Evolutionary conservation across 2,329 filamentous ascomycete genomes (phyloP).

Genomic region (Gaeumannomyces tritici): DNA sequence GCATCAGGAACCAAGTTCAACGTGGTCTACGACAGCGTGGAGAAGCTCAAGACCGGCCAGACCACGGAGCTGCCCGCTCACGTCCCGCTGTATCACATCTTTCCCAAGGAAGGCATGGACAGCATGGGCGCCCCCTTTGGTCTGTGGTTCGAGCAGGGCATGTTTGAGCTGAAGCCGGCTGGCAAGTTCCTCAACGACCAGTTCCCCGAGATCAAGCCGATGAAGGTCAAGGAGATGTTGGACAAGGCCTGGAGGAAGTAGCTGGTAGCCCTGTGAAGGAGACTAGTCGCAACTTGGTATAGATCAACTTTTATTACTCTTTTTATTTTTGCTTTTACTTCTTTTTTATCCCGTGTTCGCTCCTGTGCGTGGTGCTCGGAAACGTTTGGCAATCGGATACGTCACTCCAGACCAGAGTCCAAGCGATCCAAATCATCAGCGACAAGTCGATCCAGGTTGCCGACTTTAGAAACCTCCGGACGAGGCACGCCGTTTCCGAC

Average conservation of each 20-base stretch:
- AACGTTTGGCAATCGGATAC: too few species aligned
- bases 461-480: too few species aligned
- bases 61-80: slow-evolving; percentile 16
- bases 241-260: slow-evolving; percentile 4
- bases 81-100: slow-evolving; percentile 5
- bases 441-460: too few species aligned
- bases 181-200: slow-evolving; percentile 4
- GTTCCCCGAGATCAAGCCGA: slow-evolving; percentile 8
- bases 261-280: too few species aligned
- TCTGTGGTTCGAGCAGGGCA: slow-evolving; percentile 5
- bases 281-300: too few species aligned
- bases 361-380: too few species aligned
- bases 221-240: slow-evolving; percentile 7
- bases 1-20: slow-evolving; percentile 19
- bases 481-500: too few species aligned
- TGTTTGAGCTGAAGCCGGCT: slow-evolving; percentile 6
- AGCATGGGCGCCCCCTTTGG: slow-evolving; percentile 6
- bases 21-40: slow-evolving; percentile 20
- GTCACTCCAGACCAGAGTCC: too few species aligned
- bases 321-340: too few species aligned
- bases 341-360: too few species aligned
- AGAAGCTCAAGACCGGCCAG: slow-evolving; percentile 18
- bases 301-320: too few species aligned
- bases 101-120: slow-evolving; percentile 7
- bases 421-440: too few species aligned